Base-by-base conservation (phyloP, 306 rosid species). In the Dalbergia oliveri region DNA sequence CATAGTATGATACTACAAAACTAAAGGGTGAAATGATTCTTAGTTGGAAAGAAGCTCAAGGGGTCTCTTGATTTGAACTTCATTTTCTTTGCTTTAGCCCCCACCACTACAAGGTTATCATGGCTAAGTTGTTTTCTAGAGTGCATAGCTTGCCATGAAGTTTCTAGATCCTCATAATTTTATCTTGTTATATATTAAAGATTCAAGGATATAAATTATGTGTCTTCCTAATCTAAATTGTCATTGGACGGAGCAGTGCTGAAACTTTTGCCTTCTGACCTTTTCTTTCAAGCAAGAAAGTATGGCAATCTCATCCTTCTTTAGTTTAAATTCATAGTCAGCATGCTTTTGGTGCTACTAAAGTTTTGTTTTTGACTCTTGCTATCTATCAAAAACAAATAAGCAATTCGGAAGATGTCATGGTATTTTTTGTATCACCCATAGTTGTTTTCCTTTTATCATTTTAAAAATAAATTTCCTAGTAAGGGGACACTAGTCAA, bases 401-500 rank as follows among this genome's bases (percentile, higher is more conserved):
- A 91, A 68, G 94, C 94, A 33, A 86, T 91, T 88, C 88, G 73
- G 89, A 78, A 85, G 93, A 84, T 88, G 78, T 81, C 87, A 89
- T 89, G 97, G 94, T 93, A 91, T 93, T 85, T 87, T 82, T 77
- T 82, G 56, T 79, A 79, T 87, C 81, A 87, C 80, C 82, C 77
- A 58, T 69, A 89, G 84, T 77, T 87, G 39, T 88, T 86, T 86
- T 82, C n/a, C 43, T 78, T 66, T 41, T 73, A 63, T 81, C 85
- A 86, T 82, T 73, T 66, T 59, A 58, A 76, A 85, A 87, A 83
- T 77, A 86, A 81, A 79, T 67, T 76, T 95, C 91, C 97, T 97
- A 89, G 99, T 93, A 91, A 96, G 98, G 98, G 99, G 98, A 90
- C 74, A 74, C 75, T 91, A 90, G 87, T 86, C 97, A 89, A 83